These are phyloP conservation scores for Salix brachista DNA, from an alignment of 345 rosid species.

Conservation along the genomic window DNA sequence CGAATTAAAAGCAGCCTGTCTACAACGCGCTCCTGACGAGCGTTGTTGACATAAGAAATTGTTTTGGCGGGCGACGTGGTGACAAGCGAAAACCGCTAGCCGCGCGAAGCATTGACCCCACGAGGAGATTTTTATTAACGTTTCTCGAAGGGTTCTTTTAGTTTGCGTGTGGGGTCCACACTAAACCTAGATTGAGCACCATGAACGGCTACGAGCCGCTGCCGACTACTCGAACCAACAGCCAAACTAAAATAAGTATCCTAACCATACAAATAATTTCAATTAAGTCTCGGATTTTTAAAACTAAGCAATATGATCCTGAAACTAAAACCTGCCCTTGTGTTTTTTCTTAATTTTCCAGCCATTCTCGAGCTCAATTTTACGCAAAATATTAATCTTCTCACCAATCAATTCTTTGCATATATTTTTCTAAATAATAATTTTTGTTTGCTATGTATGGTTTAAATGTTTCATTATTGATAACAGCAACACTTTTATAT, in stretches of 20 bases:
- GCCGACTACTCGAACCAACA: not conserved
- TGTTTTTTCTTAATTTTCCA: not conserved
- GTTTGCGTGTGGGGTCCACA: not conserved
- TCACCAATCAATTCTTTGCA: no score
- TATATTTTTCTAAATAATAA: no score
- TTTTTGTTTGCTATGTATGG: no score
- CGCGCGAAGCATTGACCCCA: not conserved
- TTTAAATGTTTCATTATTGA: no score
- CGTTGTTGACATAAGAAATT: not conserved
- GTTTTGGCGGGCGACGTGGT: not conserved
- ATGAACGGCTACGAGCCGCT: conserved; percentile 24
- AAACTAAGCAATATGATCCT: not conserved
- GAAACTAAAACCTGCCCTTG: no score
- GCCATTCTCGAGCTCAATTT: not conserved
- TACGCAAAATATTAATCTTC: no score
- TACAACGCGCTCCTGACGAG: not conserved
- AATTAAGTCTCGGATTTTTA: not conserved
- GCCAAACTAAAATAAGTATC: not conserved
- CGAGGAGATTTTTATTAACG: not conserved
- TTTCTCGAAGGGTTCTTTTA: not conserved
- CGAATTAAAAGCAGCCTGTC: no score
- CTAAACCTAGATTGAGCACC: not conserved
- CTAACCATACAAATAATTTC: not conserved
- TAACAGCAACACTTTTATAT: no score
- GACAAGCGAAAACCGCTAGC: not conserved